Conservation (phyloP, 1,139 yeast species). For the Blastobotrys petasosporus region DNA sequence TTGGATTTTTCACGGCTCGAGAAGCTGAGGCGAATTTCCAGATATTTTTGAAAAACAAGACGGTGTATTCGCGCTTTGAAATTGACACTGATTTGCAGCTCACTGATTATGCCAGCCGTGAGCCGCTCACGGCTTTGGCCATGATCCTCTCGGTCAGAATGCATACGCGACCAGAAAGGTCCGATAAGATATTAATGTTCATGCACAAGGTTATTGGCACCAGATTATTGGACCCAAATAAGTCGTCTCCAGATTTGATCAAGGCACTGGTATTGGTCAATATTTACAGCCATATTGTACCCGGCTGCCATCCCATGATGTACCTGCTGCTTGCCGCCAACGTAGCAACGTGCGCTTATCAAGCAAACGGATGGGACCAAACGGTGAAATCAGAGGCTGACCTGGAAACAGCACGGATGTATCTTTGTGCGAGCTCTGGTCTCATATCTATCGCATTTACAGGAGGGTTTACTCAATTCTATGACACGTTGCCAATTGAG, state of each 20-base stretch:
- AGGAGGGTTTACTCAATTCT: neutral
- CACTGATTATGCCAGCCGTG: constrained; percentile 38
- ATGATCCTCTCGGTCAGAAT: constrained; percentile 47
- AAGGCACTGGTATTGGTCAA: constrained; percentile 34
- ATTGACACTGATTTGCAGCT: constrained; percentile 38
- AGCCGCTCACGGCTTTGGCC: constrained; percentile 44
- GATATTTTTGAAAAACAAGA: constrained; percentile 27
- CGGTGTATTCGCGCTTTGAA: constrained; percentile 44
- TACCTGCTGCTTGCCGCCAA: neutral
- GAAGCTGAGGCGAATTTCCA: constrained; percentile 35
- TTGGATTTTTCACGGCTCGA: constrained; percentile 28
- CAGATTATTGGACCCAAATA: constrained; percentile 41
- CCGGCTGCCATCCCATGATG: neutral
- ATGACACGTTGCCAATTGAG: neutral
- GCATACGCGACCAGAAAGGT: constrained; percentile 37
- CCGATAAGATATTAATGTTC: constrained; percentile 41
- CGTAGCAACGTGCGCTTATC: neutral
- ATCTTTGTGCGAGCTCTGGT: constrained; percentile 4
- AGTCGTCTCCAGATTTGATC: constrained; percentile 35
- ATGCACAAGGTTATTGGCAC: constrained; percentile 44
- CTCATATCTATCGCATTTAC: constrained; percentile 6
- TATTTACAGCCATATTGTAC: constrained; percentile 24
- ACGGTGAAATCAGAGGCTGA: constrained; percentile 1
- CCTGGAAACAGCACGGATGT: constrained; percentile 6
- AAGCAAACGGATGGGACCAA: constrained; percentile 1